phyloP scores from a whole-genome alignment of 2,329 filamentous ascomycete genomes.

The Cladophialophora yegresii region DNA sequence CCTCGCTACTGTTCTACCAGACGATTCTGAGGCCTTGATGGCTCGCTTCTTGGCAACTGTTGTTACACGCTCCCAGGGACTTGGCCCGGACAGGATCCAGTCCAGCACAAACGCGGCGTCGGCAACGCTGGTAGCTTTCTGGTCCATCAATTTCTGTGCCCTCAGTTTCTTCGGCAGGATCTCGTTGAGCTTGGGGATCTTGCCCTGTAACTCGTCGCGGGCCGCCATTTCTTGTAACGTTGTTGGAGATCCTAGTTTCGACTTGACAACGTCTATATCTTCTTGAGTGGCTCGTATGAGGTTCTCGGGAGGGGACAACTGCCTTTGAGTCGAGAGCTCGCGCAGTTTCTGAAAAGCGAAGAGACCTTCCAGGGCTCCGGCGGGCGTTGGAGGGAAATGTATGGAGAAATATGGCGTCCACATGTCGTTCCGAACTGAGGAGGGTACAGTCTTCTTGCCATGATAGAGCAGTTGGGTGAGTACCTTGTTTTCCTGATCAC shows the following conservation, averaged over 20 bases:
- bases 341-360: constrained; percentile 60
- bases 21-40: constrained; percentile 26
- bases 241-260: constrained; percentile 40
- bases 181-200: constrained; percentile 46
- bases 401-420: constrained; percentile 64
- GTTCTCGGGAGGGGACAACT: constrained; percentile 52
- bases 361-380: constrained; percentile 51
- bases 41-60: constrained; percentile 26
- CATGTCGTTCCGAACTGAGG: constrained; percentile 61
- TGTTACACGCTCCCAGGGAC: constrained; percentile 32
- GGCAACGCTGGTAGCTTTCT: constrained; percentile 64
- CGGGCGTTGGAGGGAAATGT: constrained; percentile 52
- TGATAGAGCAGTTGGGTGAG: constrained; percentile 63
- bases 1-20: constrained; percentile 25
- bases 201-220: constrained; percentile 42
- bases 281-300: constrained; percentile 50
- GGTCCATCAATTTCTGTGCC: constrained; percentile 61
- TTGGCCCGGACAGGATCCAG: constrained; percentile 49
- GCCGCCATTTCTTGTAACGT: constrained; percentile 25
- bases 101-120: constrained; percentile 60
- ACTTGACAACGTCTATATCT: constrained; percentile 43
- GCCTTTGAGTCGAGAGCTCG: constrained; percentile 62
- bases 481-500: constrained; percentile 51
- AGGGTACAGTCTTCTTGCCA: constrained; percentile 64
- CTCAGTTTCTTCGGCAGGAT: constrained; percentile 51